These are phyloP conservation scores for Dendryphion nanum DNA, from an alignment of 2,329 filamentous ascomycete genomes.

Conservation along the genomic window DNA sequence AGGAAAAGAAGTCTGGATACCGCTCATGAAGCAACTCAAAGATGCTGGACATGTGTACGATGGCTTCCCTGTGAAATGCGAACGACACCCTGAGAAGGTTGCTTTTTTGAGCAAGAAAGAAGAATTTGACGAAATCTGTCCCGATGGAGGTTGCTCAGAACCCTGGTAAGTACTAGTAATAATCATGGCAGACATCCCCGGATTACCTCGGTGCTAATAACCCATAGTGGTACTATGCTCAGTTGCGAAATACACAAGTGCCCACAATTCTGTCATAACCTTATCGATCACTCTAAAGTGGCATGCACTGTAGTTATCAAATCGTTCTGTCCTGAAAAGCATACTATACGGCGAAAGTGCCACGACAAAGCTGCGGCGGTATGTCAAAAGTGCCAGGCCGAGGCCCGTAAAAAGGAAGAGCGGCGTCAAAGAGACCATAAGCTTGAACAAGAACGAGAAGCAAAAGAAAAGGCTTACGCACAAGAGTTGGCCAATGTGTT, in stretches of 20 bases:
- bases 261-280: constrained; percentile 59
- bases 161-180: constrained; percentile 63
- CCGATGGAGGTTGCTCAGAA: constrained; percentile 67
- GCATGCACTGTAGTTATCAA: constrained; percentile 45
- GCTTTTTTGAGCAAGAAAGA: constrained; percentile 48
- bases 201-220: constrained; percentile 9
- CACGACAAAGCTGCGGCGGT: constrained; percentile 27
- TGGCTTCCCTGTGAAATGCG: constrained; percentile 36
- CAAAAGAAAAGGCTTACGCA: constrained; percentile 47
- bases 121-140: constrained; percentile 62
- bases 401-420: constrained; percentile 48
- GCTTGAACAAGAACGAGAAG: constrained; percentile 51
- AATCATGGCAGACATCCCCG: neutral
- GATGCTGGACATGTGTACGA: constrained; percentile 46
- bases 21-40: constrained; percentile 58
- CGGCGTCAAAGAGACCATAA: constrained; percentile 48
- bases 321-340: constrained; percentile 52
- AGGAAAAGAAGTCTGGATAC: constrained; percentile 57
- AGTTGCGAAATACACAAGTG: constrained; percentile 62
- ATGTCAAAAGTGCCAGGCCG: constrained; percentile 55
- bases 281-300: constrained; percentile 59
- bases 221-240: constrained; percentile 48
- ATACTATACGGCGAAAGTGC: constrained; percentile 52
- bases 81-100: constrained; percentile 35
- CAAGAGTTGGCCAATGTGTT: constrained; percentile 49